A percentile compares a stretch with the other conserved stretches of the same genome.
These are phyloP conservation scores for Phytopythium litorale DNA, from an alignment of 352 stramenopile species.

Conservation along the genomic window DNA sequence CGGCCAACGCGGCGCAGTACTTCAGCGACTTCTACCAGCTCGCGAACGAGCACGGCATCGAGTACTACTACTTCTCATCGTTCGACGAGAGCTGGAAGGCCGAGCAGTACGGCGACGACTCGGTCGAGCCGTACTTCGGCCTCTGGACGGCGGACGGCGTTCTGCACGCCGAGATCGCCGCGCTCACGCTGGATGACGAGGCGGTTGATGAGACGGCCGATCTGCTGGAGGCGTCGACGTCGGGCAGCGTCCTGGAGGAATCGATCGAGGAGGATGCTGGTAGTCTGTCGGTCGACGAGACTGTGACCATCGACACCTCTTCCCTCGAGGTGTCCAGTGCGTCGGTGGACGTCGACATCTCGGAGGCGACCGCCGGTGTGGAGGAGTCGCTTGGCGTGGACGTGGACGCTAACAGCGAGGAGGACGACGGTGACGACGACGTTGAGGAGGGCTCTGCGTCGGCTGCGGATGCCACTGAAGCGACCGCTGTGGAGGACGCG, in stretches of 20 bases:
- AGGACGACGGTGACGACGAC: background rate
- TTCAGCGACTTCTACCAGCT: slow-evolving; percentile 61
- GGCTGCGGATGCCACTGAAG: background rate
- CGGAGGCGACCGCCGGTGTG: background rate
- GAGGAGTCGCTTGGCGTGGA: background rate
- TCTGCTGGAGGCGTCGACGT: slow-evolving; percentile 10
- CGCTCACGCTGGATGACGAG: slow-evolving; percentile 23
- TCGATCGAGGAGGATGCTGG: background rate
- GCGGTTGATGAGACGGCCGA: slow-evolving; percentile 12
- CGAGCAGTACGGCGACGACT: slow-evolving; percentile 37
- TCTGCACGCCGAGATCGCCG: slow-evolving; percentile 43
- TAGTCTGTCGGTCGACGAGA: background rate
- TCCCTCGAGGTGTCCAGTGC: background rate
- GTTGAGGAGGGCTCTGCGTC: background rate
- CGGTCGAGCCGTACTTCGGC: slow-evolving; percentile 70
- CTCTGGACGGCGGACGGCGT: slow-evolving; percentile 42
- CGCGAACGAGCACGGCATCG: slow-evolving; percentile 35
- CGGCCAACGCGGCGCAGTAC: slow-evolving; percentile 41
- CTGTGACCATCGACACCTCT: background rate
- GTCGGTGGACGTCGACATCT: background rate
- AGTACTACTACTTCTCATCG: slow-evolving; percentile 73
- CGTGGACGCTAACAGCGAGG: background rate
- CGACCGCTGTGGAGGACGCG: background rate
- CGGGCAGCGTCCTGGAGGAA: background rate
- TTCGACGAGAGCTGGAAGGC: slow-evolving; percentile 68